These are phyloP conservation scores for Podosphaera leucotricha DNA, from an alignment of 2,329 filamentous ascomycete species.

Conservation along the genomic window DNA sequence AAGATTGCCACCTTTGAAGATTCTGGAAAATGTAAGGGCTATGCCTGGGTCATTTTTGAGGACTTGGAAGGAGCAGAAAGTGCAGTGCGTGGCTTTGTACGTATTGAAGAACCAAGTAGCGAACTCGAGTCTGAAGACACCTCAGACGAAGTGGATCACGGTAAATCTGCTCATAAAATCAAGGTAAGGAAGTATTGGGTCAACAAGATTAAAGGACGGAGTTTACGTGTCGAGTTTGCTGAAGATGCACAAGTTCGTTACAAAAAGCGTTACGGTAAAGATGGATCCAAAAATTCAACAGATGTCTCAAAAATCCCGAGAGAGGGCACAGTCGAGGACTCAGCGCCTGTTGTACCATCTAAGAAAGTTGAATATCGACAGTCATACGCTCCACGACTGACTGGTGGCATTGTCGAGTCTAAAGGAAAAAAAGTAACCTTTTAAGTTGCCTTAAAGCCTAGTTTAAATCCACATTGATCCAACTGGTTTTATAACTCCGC, in stretches of 20 bases:
- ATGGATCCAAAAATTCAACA: conserved; percentile 22
- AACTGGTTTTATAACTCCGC: too few relatives aligned
- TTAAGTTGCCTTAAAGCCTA: conserved; percentile 21
- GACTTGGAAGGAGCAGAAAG: conserved; percentile 49
- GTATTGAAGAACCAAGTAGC: conserved; percentile 29
- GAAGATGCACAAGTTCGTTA: conserved; percentile 78
- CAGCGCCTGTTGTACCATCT: conserved; percentile 3
- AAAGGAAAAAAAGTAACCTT: conserved; percentile 68
- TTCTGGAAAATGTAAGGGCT: conserved; percentile 93
- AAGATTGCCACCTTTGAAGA: conserved; percentile 94
- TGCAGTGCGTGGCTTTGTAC: conserved; percentile 61
- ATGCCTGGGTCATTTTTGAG: conserved; percentile 82
- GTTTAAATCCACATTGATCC: too few relatives aligned
- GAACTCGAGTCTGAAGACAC: conserved; percentile 13
- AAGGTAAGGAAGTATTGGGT: conserved; percentile 59
- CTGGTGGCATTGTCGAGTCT: conserved; percentile 54
- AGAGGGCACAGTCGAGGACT: conserved; percentile 11
- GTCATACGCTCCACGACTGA: conserved; percentile 35
- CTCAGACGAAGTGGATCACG: conserved; percentile 8
- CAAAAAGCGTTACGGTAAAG: conserved; percentile 80
- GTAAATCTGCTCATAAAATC: conserved; percentile 31
- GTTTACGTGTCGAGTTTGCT: conserved; percentile 73
- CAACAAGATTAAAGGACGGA: conserved; percentile 57
- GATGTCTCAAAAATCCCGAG: conserved; percentile 1
- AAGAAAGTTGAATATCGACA: conserved; percentile 24